Percentiles rank a stretch among this genome's conserved stretches.
Conservation (phyloP, 2,329 filamentous ascomycete genomes). For the Thelonectria rubi region DNA sequence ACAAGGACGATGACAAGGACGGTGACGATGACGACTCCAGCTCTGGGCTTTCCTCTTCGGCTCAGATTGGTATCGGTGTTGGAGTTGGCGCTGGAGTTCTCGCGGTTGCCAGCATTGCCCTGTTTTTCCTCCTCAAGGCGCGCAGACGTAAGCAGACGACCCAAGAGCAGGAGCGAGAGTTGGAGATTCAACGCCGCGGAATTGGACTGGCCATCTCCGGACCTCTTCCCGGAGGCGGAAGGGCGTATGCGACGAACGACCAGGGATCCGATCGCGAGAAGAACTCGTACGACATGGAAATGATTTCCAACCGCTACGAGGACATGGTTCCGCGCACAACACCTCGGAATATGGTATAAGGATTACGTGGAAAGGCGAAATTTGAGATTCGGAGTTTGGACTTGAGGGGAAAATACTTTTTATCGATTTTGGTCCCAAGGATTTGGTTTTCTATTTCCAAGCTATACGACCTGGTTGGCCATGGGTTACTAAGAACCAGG, state of each 20-base stretch:
- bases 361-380: constrained; percentile 5
- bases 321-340: constrained; percentile 64
- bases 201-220: constrained; percentile 58
- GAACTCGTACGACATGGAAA: constrained; percentile 57
- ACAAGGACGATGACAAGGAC: constrained; percentile 29
- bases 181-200: constrained; percentile 34
- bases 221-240: constrained; percentile 59
- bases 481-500: constrained; percentile 11
- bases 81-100: constrained; percentile 55
- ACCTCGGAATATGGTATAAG: constrained; percentile 56
- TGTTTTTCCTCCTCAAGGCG: constrained; percentile 47
- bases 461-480: constrained; percentile 14
- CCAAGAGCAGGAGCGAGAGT: constrained; percentile 36
- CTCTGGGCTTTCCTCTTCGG: constrained; percentile 45
- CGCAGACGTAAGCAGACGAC: constrained; percentile 42
- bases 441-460: constrained; percentile 13
- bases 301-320: constrained; percentile 64
- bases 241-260: constrained; percentile 48
- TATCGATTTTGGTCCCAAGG: constrained; percentile 12
- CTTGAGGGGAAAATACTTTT: constrained; percentile 12
- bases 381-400: constrained; percentile 19
- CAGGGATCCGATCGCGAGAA: constrained; percentile 50
- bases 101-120: constrained; percentile 50
- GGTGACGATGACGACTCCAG: constrained; percentile 30
- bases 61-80: constrained; percentile 60